These are phyloP conservation scores for Papiliotrema terrestris DNA, from an alignment of 1,284 basidiomycete genomes.

Conservation along the genomic window DNA sequence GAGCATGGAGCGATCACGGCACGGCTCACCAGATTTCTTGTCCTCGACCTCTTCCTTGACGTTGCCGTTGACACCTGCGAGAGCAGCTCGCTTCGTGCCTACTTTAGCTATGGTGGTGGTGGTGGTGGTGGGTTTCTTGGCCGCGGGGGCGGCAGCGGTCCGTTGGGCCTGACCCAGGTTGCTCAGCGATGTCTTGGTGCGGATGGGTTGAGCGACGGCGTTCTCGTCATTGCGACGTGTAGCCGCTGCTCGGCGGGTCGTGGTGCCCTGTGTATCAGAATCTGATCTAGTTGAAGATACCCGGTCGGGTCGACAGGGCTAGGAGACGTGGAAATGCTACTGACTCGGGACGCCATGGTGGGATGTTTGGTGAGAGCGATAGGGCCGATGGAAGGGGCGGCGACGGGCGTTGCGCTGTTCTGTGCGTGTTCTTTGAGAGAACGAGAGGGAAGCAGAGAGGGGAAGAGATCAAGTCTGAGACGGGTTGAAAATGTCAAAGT, in stretches of 20 bases:
- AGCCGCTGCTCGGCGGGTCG: slow-evolving; percentile 24
- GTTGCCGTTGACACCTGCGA: slow-evolving; percentile 39
- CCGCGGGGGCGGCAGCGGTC: slow-evolving; percentile 4
- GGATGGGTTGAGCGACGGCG: slow-evolving; percentile 26
- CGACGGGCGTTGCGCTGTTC: too few relatives aligned
- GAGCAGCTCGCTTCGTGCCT: slow-evolving; percentile 41
- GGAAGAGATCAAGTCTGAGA: not conserved
- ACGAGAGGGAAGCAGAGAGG: not conserved
- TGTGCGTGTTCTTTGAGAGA: not conserved
- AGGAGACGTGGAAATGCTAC: too few relatives aligned
- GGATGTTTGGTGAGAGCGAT: too few relatives aligned
- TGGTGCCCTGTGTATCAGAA: slow-evolving; percentile 11
- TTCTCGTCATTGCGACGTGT: slow-evolving; percentile 45
- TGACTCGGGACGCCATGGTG: too few relatives aligned
- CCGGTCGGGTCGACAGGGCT: too few relatives aligned
- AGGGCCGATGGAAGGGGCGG: too few relatives aligned
- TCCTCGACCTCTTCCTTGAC: slow-evolving; percentile 25
- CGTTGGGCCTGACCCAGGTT: slow-evolving; percentile 33
- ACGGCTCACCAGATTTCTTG: slow-evolving; percentile 36
- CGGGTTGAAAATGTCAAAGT: too few relatives aligned
- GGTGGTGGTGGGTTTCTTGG: slow-evolving; percentile 21
- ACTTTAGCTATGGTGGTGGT: slow-evolving; percentile 27
- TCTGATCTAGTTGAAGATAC: not conserved
- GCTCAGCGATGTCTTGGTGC: slow-evolving; percentile 27
- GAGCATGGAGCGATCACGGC: not conserved